These are phyloP conservation scores for Pseudopediastrum boryanum DNA, from an alignment of 139 green algal species.

Conservation along the genomic window DNA sequence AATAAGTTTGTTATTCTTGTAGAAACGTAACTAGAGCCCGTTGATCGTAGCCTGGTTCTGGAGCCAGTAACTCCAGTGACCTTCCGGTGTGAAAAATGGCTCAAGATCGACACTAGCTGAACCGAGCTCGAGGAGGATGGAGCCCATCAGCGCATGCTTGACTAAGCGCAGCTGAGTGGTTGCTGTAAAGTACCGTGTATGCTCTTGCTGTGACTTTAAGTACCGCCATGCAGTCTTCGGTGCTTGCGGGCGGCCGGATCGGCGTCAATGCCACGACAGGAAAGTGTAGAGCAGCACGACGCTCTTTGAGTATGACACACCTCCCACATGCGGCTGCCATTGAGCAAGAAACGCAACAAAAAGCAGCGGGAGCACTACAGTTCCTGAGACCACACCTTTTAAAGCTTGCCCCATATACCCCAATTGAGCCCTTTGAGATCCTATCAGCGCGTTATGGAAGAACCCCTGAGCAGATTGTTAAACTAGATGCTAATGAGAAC, in stretches of 20 bases:
- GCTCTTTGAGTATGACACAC: not conserved
- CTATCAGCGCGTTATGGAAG: conserved; percentile 81
- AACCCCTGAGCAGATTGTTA: conserved; percentile 92
- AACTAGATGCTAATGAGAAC: conserved; percentile 99
- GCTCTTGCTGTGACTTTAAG: too few relatives aligned
- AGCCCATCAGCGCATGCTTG: too few relatives aligned
- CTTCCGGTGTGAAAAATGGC: too few relatives aligned
- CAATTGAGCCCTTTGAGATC: conserved; percentile 98
- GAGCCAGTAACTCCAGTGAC: too few relatives aligned
- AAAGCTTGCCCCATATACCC: conserved; percentile 93
- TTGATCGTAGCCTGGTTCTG: too few relatives aligned
- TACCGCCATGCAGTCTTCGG: too few relatives aligned
- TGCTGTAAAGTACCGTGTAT: too few relatives aligned
- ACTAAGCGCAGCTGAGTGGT: too few relatives aligned
- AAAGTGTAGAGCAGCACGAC: not conserved
- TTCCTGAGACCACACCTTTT: conserved; percentile 93
- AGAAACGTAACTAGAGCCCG: too few relatives aligned
- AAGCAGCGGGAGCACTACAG: conserved; percentile 14
- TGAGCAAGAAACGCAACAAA: conserved; percentile 13
- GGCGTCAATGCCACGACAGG: not conserved
- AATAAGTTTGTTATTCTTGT: too few relatives aligned
- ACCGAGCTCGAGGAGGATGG: too few relatives aligned
- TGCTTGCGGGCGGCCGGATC: not conserved
- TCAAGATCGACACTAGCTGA: too few relatives aligned
- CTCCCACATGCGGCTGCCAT: conserved; percentile 1